phyloP scores from a whole-genome alignment of 768 basidiomycete genomes.

The Lactarius hatsudake region DNA sequence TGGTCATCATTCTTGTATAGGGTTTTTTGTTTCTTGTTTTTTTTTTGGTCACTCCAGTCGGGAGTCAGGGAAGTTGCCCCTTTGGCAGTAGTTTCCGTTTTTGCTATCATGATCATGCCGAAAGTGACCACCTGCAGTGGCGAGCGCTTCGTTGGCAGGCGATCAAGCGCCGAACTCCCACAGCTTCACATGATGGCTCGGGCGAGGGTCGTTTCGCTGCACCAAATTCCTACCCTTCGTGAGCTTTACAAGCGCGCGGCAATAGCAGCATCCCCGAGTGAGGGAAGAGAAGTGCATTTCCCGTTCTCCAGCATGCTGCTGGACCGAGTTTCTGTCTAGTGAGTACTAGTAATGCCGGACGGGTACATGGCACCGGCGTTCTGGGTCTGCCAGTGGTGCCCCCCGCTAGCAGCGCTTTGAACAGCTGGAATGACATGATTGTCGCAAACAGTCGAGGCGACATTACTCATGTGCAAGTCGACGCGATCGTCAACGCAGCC shows the following conservation, averaged over 20 bases:
- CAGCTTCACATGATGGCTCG: not conserved
- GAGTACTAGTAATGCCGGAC: slow-evolving; percentile 31
- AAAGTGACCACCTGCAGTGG: not conserved
- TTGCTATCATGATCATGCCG: not conserved
- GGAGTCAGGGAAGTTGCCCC: not conserved
- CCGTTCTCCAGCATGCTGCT: slow-evolving; percentile 41
- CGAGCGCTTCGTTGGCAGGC: not conserved
- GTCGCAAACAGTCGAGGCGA: slow-evolving; percentile 60
- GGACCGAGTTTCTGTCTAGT: slow-evolving; percentile 68
- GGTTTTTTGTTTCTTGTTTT: not conserved
- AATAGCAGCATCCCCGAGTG: slow-evolving; percentile 35
- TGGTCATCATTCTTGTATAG: not conserved
- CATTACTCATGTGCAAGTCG: slow-evolving; percentile 68
- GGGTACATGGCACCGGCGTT: not conserved
- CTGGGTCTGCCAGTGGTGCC: not conserved
- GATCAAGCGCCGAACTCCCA: not conserved
- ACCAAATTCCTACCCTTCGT: slow-evolving; percentile 54
- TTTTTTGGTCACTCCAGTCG: not conserved
- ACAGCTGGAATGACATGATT: not conserved
- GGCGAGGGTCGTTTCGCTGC: slow-evolving; percentile 33
- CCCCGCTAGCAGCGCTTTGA: not conserved
- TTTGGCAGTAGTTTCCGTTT: not conserved
- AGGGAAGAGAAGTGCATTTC: slow-evolving; percentile 38
- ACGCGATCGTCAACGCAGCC: slow-evolving; percentile 81
- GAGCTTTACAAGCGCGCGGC: slow-evolving; percentile 47